Conservation (phyloP, 2,329 filamentous ascomycete species). For the Nannizzia gypsea region DNA sequence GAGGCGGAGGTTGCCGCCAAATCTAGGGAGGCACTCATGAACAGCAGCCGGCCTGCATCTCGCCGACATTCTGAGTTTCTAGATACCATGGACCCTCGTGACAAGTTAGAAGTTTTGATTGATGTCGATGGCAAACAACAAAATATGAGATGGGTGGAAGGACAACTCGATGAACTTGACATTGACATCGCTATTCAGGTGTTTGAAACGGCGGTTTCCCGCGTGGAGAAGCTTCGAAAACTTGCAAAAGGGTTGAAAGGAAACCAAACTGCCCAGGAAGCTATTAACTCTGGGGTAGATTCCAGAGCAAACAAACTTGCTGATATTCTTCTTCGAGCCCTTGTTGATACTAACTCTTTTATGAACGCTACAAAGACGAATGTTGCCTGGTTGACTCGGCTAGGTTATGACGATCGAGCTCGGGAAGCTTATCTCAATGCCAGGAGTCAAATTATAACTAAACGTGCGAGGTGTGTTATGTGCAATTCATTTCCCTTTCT, state of each 20-base stretch:
- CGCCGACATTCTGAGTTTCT: constrained; percentile 64
- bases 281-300: constrained; percentile 83
- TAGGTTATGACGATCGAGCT: constrained; percentile 84
- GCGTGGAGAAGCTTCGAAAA: constrained; percentile 72
- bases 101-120: constrained; percentile 63
- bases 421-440: constrained; percentile 76
- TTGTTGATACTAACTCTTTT: constrained; percentile 67
- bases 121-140: constrained; percentile 96
- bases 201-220: constrained; percentile 71
- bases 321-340: constrained; percentile 60
- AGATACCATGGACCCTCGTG: constrained; percentile 65
- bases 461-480: constrained; percentile 57
- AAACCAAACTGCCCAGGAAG: constrained; percentile 77
- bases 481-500: not conserved
- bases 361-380: constrained; percentile 66
- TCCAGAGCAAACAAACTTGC: constrained; percentile 70
- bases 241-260: constrained; percentile 70
- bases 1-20: constrained; percentile 82
- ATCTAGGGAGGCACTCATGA: constrained; percentile 71
- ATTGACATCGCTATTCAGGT: constrained; percentile 87
- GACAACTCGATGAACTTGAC: constrained; percentile 88
- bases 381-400: constrained; percentile 68
- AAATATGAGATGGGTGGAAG: constrained; percentile 89
- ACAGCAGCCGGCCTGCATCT: constrained; percentile 61
- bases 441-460: constrained; percentile 64